These are phyloP conservation scores for Venturia pyrina DNA, from an alignment of 2,329 filamentous ascomycete species.

Conservation along the genomic window DNA sequence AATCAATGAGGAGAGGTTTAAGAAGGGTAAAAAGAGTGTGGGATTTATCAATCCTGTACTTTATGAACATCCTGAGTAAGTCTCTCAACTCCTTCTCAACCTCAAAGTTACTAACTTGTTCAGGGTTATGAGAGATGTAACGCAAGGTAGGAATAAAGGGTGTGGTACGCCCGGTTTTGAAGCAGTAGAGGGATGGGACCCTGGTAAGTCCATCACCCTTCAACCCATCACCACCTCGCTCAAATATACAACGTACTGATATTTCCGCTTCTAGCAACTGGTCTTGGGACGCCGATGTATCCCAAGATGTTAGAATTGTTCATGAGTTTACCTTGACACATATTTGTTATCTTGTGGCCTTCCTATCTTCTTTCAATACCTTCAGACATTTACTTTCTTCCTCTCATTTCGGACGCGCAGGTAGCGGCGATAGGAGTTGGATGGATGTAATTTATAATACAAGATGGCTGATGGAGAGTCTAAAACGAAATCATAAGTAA, in stretches of 20 bases:
- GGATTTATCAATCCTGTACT: constrained; percentile 49
- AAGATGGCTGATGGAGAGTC: not conserved
- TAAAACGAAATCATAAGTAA: too few relatives aligned
- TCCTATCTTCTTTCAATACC: not conserved
- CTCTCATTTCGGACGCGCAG: not conserved
- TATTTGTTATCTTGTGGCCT: not conserved
- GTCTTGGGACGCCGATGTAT: constrained; percentile 12
- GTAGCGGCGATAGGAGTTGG: not conserved
- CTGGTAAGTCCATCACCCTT: not conserved
- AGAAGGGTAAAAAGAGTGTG: constrained; percentile 33
- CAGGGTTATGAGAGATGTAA: constrained; percentile 11
- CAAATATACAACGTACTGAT: not conserved
- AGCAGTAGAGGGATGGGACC: constrained; percentile 9
- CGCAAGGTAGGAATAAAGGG: constrained; percentile 1
- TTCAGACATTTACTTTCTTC: not conserved
- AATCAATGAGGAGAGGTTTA: constrained; percentile 47
- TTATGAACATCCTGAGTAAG: constrained; percentile 24
- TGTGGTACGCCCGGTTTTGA: constrained; percentile 8
- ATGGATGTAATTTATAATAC: not conserved
- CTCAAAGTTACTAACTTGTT: not conserved
- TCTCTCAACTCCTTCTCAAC: not conserved
- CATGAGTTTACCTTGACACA: constrained; percentile 9
- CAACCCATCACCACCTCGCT: too few relatives aligned
- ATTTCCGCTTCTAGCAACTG: not conserved
- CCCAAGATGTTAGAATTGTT: constrained; percentile 11